phyloP scores from a whole-genome alignment of 1,139 yeast genomes.

The Diutina siamensis region DNA sequence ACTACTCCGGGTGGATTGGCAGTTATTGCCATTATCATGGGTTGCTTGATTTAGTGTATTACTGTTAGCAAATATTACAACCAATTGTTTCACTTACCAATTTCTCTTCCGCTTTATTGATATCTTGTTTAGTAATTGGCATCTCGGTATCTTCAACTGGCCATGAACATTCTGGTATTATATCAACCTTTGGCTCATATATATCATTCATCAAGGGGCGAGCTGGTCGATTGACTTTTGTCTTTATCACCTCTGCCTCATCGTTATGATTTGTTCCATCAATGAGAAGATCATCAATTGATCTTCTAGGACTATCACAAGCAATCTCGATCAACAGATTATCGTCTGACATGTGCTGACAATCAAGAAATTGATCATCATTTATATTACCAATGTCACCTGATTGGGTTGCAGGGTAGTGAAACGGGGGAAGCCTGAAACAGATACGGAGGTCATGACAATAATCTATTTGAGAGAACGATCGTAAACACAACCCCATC shows the following conservation, averaged over 20 bases:
- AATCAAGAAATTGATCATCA: background rate
- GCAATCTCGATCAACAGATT: background rate
- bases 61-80: too few relatives aligned
- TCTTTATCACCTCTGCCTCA: too few relatives aligned
- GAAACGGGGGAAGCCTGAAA: too few relatives aligned
- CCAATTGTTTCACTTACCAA: too few relatives aligned
- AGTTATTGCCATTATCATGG: background rate
- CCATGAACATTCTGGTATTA: background rate
- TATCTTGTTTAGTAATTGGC: background rate
- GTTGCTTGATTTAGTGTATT: slow-evolving; percentile 1
- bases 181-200: background rate
- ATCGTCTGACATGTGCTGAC: background rate
- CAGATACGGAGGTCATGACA: too few relatives aligned
- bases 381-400: background rate
- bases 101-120: too few relatives aligned
- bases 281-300: background rate
- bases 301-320: background rate
- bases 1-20: background rate
- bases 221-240: too few relatives aligned
- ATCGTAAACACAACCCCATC: too few relatives aligned
- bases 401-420: background rate
- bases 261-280: background rate
- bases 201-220: background rate
- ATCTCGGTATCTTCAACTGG: background rate
- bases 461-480: too few relatives aligned